These are phyloP conservation scores for Arabidopsis suecica DNA, from an alignment of 345 rosid species.

Conservation along the genomic window DNA sequence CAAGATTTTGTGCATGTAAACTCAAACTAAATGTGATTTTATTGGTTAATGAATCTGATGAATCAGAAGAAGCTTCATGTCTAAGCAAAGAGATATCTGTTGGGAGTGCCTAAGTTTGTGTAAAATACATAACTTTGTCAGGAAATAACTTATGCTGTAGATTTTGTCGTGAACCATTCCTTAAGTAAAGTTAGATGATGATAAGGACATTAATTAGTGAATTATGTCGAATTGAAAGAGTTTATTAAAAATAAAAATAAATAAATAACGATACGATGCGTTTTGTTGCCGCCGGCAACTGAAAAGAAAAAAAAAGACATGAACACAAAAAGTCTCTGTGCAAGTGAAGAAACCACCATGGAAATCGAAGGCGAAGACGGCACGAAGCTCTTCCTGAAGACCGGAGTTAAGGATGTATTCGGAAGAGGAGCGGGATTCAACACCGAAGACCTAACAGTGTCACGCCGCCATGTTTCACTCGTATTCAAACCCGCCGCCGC, in stretches of 20 bases:
- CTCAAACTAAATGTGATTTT: not conserved
- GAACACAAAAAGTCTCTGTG: not conserved
- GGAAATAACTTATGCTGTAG: slow-evolving; percentile 27
- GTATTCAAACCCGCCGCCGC: slow-evolving; percentile 33
- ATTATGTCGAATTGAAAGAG: too few species aligned
- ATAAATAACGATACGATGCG: not conserved
- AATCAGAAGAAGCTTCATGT: slow-evolving; percentile 24
- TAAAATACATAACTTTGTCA: slow-evolving; percentile 13
- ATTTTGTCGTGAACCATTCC: not conserved
- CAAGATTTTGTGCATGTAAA: not conserved
- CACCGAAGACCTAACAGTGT: slow-evolving; percentile 59
- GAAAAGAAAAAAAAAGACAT: not conserved
- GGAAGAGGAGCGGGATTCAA: slow-evolving; percentile 70
- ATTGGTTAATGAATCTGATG: not conserved
- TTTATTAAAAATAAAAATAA: too few species aligned
- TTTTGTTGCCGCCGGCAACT: slow-evolving; percentile 21
- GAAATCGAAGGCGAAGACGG: slow-evolving; percentile 80
- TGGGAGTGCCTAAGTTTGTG: slow-evolving; percentile 9
- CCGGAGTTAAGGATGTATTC: slow-evolving; percentile 41
- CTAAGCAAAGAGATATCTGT: slow-evolving; percentile 34
- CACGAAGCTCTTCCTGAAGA: slow-evolving; percentile 46
- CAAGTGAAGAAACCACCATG: slow-evolving; percentile 44
- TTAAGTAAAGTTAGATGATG: slow-evolving; percentile 35
- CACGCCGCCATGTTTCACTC: slow-evolving; percentile 67
- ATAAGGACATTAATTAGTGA: not conserved